Evolutionary conservation across 768 basidiomycete species (phyloP).

Genomic region (Fomitopsis serialis): DNA sequence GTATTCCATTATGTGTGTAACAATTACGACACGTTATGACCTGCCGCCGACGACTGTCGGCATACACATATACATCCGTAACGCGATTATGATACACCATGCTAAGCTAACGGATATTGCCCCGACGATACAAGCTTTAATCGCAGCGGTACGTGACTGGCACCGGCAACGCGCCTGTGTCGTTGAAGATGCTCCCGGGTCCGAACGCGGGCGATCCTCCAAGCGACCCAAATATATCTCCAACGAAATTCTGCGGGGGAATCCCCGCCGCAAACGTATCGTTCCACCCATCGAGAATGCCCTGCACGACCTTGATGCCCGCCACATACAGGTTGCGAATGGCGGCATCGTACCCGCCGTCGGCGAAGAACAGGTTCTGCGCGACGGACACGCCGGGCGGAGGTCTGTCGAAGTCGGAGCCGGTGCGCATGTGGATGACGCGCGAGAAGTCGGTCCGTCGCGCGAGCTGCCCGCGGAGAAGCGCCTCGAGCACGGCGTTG

Average conservation of each 20-base stretch:
- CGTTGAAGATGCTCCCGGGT: slow-evolving; percentile 14
- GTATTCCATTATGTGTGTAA: too few species aligned
- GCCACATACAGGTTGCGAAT: slow-evolving; percentile 32
- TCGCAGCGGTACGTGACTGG: too few species aligned
- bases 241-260: slow-evolving; percentile 24
- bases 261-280: slow-evolving; percentile 26
- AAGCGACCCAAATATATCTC: slow-evolving; percentile 23
- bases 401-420: slow-evolving; percentile 30
- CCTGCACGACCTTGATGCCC: slow-evolving; percentile 32
- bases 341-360: slow-evolving; percentile 27
- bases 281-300: slow-evolving; percentile 32
- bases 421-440: slow-evolving; percentile 33
- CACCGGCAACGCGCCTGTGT: background rate
- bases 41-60: too few species aligned
- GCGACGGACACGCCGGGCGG: slow-evolving; percentile 15
- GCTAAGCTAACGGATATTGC: too few species aligned
- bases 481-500: slow-evolving; percentile 32
- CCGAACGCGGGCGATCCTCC: slow-evolving; percentile 25
- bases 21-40: too few species aligned
- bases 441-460: slow-evolving; percentile 32
- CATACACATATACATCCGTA: too few species aligned
- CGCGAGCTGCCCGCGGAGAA: slow-evolving; percentile 28
- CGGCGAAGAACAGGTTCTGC: slow-evolving; percentile 25
- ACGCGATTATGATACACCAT: too few species aligned
- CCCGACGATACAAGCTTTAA: too few species aligned